Evolutionary conservation across 192 early-diverging fungal species (phyloP), one percentile per base, ranked within the genome.

Genomic region (Martensiomyces pterosporus): DNA sequence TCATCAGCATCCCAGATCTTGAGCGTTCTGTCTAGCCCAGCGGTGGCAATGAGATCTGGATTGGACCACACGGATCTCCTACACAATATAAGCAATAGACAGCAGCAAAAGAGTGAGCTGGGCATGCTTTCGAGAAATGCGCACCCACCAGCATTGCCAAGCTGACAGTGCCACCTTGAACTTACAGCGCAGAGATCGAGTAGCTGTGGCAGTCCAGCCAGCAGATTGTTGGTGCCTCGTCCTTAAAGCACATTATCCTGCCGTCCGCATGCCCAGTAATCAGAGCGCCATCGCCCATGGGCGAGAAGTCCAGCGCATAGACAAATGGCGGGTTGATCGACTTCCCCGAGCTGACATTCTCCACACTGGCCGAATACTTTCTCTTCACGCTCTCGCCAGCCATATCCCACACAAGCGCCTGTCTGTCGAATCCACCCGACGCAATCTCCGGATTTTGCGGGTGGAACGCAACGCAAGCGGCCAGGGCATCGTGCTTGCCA

Each of bases 221-320:
- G 24, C 55, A 54, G 10, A 43, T 36, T 10, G 24, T 8, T 5
- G 6, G 43, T 0, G 25, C 41, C 0, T 55, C 55, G 15, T 21
- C 29, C 17, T 42, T 40, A 5, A 56, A 41, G 21, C 63, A 62
- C 70, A 66, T 62, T 22, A 74, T 33, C 21, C 64, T 42, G 22
- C 70, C 70, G 24, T 74, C 70, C n/a, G 70, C 58, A 58, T 74
- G 70, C 2, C 70, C 70, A 22, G 61, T 62, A 15, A 60, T 59
- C 23, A 66, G 53, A 24, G 49, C 58, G 2, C 21, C 41, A 13
- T n/a, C 47, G 22, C 21, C 8, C 22, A 35, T 42, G 15, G 60
- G 65, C 2, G 42, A 51, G 60, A 60, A 74, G 16, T 58, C 64
- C 24, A 74, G 43, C 10, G 70, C 43, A 37, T 74, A 74, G 4